These are phyloP conservation scores for Lyophyllum decastes DNA, from an alignment of 768 basidiomycete genomes.

Conservation along the genomic window DNA sequence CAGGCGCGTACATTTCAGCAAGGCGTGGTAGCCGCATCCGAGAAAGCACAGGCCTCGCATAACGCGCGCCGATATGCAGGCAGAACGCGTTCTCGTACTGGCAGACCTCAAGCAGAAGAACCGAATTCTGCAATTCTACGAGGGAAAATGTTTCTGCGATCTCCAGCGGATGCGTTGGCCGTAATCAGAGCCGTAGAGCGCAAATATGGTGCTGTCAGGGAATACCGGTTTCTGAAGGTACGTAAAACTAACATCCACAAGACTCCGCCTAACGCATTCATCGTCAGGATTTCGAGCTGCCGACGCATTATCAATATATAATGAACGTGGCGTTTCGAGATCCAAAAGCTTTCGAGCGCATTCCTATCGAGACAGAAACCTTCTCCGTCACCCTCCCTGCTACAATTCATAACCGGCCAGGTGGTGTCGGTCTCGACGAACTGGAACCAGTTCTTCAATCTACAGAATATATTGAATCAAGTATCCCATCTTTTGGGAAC, in stretches of 20 bases:
- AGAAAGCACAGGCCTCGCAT: background rate
- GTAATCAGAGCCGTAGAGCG: constrained; percentile 58
- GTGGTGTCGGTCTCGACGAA: constrained; percentile 39
- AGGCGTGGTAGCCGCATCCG: background rate
- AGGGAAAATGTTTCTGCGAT: constrained; percentile 28
- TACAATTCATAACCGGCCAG: constrained; percentile 19
- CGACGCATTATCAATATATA: constrained; percentile 41
- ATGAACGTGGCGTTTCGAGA: constrained; percentile 49
- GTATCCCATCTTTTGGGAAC: constrained; percentile 3
- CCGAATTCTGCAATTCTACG: constrained; percentile 38
- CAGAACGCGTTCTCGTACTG: background rate
- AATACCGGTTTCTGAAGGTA: constrained; percentile 45
- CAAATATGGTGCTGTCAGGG: constrained; percentile 49
- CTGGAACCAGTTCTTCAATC: constrained; percentile 24
- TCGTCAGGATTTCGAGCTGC: constrained; percentile 48
- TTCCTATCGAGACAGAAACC: constrained; percentile 29
- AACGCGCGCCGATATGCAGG: background rate
- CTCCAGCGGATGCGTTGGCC: constrained; percentile 51
- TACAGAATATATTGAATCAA: constrained; percentile 13
- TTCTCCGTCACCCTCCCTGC: constrained; percentile 28
- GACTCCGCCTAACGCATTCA: background rate
- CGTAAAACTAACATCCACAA: constrained; percentile 11
- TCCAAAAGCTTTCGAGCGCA: constrained; percentile 36
- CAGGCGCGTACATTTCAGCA: constrained; percentile 7
- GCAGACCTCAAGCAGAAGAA: constrained; percentile 20